Conservation (phyloP, 2,329 filamentous ascomycete species). For the Chlorencoelia australis region DNA sequence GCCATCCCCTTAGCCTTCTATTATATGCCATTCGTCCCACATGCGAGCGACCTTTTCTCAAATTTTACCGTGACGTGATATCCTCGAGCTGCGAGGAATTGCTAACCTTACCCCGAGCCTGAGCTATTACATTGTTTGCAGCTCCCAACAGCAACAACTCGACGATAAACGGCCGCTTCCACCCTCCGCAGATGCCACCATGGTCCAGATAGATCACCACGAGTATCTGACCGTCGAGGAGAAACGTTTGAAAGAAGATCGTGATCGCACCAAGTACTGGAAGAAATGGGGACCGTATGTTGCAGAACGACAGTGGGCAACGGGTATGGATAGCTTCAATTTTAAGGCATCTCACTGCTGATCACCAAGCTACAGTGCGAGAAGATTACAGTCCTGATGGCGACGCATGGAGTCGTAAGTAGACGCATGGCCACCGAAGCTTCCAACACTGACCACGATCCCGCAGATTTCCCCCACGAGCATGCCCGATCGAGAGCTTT, state of each 20-base stretch:
- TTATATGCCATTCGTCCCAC: too few species aligned
- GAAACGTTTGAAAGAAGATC: slow-evolving; percentile 78
- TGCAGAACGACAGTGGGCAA: slow-evolving; percentile 91
- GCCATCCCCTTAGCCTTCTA: too few species aligned
- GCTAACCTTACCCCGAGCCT: too few species aligned
- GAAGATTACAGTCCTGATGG: slow-evolving; percentile 88
- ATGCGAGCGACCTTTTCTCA: too few species aligned
- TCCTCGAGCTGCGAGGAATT: too few species aligned
- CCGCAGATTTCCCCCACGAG: slow-evolving; percentile 81
- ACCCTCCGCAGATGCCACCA: slow-evolving; percentile 32
- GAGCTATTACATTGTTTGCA: too few species aligned
- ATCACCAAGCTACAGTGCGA: slow-evolving; percentile 47
- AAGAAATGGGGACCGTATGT: slow-evolving; percentile 97
- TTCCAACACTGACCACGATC: slow-evolving; percentile 22
- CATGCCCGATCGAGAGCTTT: slow-evolving; percentile 82
- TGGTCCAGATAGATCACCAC: slow-evolving; percentile 85
- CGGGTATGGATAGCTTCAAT: slow-evolving; percentile 42
- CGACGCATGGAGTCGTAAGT: slow-evolving; percentile 91
- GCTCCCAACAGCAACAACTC: too few species aligned
- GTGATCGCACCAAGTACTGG: slow-evolving; percentile 81
- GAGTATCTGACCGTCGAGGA: slow-evolving; percentile 87
- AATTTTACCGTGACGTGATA: too few species aligned
- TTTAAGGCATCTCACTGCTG: slow-evolving; percentile 6
- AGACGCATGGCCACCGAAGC: not conserved
- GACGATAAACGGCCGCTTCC: too few species aligned